Base-by-base conservation (phyloP, 2,329 filamentous ascomycete genomes). In the Claviceps maximensis region DNA sequence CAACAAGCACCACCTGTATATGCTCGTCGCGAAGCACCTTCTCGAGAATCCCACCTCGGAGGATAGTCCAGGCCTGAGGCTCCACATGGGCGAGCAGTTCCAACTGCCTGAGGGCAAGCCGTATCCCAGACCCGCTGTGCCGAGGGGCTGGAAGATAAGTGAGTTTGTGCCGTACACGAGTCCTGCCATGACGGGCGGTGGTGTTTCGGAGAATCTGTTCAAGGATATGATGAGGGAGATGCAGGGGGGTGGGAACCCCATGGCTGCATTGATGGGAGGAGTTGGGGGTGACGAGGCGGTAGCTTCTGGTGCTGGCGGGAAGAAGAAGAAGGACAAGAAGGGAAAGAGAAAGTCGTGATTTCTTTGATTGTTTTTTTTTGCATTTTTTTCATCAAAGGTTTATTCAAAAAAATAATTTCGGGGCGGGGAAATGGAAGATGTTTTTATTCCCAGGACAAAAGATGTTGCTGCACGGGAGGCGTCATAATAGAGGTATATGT, bases 191-290 rank as follows among this genome's bases (percentile, higher is more conserved):
- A 93, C 87, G 52, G 93, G 93, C 9, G 93, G 93, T 12, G 93
- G 93, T 38, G 88, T 97, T 12, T 90, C 83, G 57, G 93, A 98
- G 68, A 95, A 97, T 64, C 81, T 96, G 56, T 83, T 97, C 63
- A 89, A 93, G 74, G 90, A 96, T 60, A 95, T 96, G 77, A 95
- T 97, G 90, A 84, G 83, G 63, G 89, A 94, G 72, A 95, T 97
- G 88, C 74, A 76, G 62, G 68, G 68, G 3, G 71, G 69, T 2
- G 74, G 70, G 0, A 73, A 75, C 42, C 70, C 68, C 8, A 73
- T 74, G 72, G 62, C 67, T 8, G 71, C 70, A 40, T 56, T 71
- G 53, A 71, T 72, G 69, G 67, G 61, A 31, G 65, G 63, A 12
- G 19, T n/a, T 13, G 27, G 55, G 1, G 67, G 63, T 2, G 65